These are phyloP conservation scores for Penicillium sp. DNA, from an alignment of 2,329 filamentous ascomycete species.

Conservation along the genomic window DNA sequence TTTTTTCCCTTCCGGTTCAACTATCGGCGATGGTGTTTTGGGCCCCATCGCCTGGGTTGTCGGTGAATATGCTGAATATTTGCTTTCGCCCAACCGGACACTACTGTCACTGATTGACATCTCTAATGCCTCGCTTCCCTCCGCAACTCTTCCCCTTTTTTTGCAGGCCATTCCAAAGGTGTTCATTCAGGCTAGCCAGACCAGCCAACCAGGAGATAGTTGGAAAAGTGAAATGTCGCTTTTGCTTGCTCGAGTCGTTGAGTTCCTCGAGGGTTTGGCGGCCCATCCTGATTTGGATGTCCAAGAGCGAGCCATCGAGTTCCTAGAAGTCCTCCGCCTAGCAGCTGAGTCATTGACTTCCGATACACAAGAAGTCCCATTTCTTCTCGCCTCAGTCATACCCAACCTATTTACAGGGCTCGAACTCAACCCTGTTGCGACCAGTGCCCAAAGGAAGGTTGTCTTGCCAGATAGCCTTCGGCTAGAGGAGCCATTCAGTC, in stretches of 20 bases:
- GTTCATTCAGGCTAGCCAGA: slow-evolving; percentile 68
- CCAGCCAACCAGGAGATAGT: slow-evolving; percentile 65
- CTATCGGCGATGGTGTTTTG: slow-evolving; percentile 61
- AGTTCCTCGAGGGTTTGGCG: slow-evolving; percentile 74
- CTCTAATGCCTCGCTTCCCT: slow-evolving; percentile 55
- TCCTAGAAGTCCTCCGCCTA: slow-evolving; percentile 82
- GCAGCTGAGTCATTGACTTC: slow-evolving; percentile 68
- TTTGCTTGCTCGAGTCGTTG: slow-evolving; percentile 75
- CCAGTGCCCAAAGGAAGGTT: slow-evolving; percentile 79
- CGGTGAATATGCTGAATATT: slow-evolving; percentile 77
- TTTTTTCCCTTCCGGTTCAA: slow-evolving; percentile 53
- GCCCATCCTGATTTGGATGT: slow-evolving; percentile 87
- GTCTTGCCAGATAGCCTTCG: slow-evolving; percentile 73
- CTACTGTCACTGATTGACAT: slow-evolving; percentile 72
- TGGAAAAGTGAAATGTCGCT: slow-evolving; percentile 73
- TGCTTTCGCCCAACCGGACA: slow-evolving; percentile 67
- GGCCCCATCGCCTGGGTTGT: slow-evolving; percentile 78
- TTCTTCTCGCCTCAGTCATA: slow-evolving; percentile 85
- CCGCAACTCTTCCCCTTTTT: slow-evolving; percentile 71
- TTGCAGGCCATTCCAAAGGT: slow-evolving; percentile 85
- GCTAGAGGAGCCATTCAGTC: slow-evolving; percentile 77
- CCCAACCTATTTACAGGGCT: slow-evolving; percentile 81
- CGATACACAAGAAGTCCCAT: slow-evolving; percentile 60
- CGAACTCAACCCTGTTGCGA: slow-evolving; percentile 88
- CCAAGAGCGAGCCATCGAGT: slow-evolving; percentile 90